These are phyloP conservation scores for Phialophora expanda DNA, from an alignment of 2,329 filamentous ascomycete genomes.

Conservation along the genomic window DNA sequence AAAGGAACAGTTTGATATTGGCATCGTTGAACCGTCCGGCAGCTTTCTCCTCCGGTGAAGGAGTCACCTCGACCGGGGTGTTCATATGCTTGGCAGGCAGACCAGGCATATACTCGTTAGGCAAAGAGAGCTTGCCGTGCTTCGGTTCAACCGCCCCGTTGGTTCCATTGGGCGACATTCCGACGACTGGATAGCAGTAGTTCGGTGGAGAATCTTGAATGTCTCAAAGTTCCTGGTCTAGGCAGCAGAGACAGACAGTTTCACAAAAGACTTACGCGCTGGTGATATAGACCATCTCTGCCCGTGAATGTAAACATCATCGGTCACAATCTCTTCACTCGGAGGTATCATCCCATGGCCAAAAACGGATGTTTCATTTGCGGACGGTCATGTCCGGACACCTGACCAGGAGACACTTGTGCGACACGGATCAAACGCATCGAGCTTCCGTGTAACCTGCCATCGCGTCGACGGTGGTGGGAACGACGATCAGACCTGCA, in stretches of 20 bases:
- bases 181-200: background rate
- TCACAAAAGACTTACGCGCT: background rate
- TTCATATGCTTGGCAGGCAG: conserved; percentile 25
- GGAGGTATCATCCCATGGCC: background rate
- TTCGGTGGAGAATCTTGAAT: background rate
- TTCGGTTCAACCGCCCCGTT: conserved; percentile 14
- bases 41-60: conserved; percentile 15
- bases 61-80: conserved; percentile 22
- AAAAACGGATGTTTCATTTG: background rate
- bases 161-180: conserved; percentile 15
- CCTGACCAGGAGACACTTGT: background rate
- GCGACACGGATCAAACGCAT: conserved; percentile 5
- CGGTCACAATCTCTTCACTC: background rate
- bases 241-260: background rate
- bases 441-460: conserved; percentile 8
- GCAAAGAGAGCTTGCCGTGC: conserved; percentile 12
- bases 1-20: conserved; percentile 28
- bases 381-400: conserved; percentile 7
- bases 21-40: conserved; percentile 24
- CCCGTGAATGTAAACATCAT: background rate
- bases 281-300: conserved; percentile 1
- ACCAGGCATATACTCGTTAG: conserved; percentile 22
- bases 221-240: background rate
- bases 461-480: conserved; percentile 2
- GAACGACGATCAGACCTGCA: background rate